Evolutionary conservation across 1,284 basidiomycete species (phyloP).

Genomic region (Apiotrichum sp.): DNA sequence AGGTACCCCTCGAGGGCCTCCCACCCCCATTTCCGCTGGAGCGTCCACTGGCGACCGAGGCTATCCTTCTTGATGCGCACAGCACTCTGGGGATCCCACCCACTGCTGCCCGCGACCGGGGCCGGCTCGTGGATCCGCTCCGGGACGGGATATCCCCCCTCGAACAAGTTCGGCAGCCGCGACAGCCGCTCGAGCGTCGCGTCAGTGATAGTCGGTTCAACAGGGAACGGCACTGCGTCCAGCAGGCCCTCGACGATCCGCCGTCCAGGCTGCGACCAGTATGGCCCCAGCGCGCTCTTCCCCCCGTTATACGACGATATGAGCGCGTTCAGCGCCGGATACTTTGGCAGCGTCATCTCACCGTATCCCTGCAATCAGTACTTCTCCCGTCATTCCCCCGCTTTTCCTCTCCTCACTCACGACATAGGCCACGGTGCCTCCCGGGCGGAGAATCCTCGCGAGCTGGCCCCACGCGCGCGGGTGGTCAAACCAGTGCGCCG

Average conservation of each 20-base stretch:
- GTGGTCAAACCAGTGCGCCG: conserved; percentile 84
- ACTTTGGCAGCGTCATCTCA: conserved; percentile 62
- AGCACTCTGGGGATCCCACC: conserved; percentile 25
- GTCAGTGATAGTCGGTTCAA: conserved; percentile 15
- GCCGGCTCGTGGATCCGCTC: conserved; percentile 10
- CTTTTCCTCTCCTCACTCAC: conserved; percentile 46
- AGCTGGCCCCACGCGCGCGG: conserved; percentile 63
- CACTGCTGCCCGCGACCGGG: conserved; percentile 25
- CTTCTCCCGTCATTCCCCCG: neutral
- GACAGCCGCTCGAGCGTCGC: conserved; percentile 19
- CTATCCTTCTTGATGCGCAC: conserved; percentile 19
- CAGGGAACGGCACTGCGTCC: conserved; percentile 60
- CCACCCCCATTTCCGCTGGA: conserved; percentile 48
- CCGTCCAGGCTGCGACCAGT: conserved; percentile 76
- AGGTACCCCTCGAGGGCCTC: conserved; percentile 58
- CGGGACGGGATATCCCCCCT: conserved; percentile 24
- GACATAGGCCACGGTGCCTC: conserved; percentile 71
- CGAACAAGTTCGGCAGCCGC: conserved; percentile 50
- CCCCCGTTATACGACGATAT: conserved; percentile 47
- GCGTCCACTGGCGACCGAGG: conserved; percentile 51
- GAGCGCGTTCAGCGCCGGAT: conserved; percentile 56
- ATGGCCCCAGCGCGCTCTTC: conserved; percentile 57
- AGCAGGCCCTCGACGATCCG: conserved; percentile 67
- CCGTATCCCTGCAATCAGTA: conserved; percentile 59
- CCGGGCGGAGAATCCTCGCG: conserved; percentile 57